These are phyloP conservation scores for Monilinia fructigena DNA, from an alignment of 2,329 filamentous ascomycete species.

Conservation along the genomic window DNA sequence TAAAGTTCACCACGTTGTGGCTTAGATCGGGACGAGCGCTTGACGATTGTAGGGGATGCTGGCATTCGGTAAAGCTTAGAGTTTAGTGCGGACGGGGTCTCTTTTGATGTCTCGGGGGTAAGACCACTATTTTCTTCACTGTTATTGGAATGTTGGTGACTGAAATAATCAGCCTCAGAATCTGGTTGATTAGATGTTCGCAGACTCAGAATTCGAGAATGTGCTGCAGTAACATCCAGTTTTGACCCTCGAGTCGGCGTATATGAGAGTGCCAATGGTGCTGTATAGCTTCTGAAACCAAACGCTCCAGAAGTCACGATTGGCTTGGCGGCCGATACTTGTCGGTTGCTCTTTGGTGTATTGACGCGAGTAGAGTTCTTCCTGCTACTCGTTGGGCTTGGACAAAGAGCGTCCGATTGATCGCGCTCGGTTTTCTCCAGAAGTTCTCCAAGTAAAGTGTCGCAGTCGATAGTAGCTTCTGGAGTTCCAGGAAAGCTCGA, in stretches of 20 bases:
- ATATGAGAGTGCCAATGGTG: conserved; percentile 6
- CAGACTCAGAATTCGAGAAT: conserved; percentile 16
- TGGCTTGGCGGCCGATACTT: conserved; percentile 4
- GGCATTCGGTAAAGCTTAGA: conserved; percentile 22
- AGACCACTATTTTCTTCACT: conserved; percentile 16
- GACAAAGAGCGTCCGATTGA: conserved; percentile 31
- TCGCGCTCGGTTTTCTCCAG: conserved; percentile 33
- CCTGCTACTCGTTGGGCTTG: conserved; percentile 24
- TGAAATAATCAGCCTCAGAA: conserved; percentile 9
- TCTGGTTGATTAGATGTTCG: conserved; percentile 4
- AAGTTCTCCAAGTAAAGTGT: conserved; percentile 31
- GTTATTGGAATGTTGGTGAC: not conserved
- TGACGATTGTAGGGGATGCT: conserved; percentile 18
- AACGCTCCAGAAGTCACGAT: not conserved
- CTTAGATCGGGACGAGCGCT: conserved; percentile 14
- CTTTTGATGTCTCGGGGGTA: conserved; percentile 14
- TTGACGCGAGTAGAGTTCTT: conserved; percentile 9
- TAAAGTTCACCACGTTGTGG: conserved; percentile 18
- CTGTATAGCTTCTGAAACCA: conserved; percentile 4
- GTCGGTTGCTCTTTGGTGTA: conserved; percentile 12
- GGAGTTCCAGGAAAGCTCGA: conserved; percentile 7
- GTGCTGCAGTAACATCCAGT: not conserved
- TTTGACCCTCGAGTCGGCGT: conserved; percentile 20
- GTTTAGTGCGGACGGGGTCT: conserved; percentile 6
- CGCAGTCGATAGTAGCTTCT: conserved; percentile 1